These are phyloP conservation scores for Podaxis sp. DNA, from an alignment of 768 basidiomycete genomes.

Conservation along the genomic window DNA sequence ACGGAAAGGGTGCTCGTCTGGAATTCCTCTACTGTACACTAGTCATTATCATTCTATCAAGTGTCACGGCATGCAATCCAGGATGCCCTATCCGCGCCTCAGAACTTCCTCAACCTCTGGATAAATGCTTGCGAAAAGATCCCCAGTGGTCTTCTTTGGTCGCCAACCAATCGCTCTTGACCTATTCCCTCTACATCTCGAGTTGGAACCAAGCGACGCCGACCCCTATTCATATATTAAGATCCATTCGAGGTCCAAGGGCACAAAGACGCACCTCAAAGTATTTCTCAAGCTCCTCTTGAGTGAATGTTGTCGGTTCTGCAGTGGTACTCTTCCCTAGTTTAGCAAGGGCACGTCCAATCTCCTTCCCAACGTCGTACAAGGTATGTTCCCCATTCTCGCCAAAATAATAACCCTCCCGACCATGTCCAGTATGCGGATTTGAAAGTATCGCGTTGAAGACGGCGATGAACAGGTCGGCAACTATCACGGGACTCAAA, in stretches of 20 bases:
- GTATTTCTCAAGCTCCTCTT: conserved; percentile 41
- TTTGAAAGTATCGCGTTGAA: conserved; percentile 32
- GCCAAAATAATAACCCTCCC: conserved; percentile 51
- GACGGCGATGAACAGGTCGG: conserved; percentile 38
- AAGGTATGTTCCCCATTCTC: conserved; percentile 44
- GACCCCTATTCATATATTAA: neutral
- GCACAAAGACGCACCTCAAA: conserved; percentile 16
- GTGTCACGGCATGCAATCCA: neutral
- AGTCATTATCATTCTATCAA: neutral
- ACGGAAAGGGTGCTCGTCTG: neutral
- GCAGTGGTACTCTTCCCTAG: conserved; percentile 30
- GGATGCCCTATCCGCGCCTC: neutral
- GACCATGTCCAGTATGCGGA: conserved; percentile 36
- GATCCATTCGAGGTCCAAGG: neutral
- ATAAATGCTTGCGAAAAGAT: conserved; percentile 46
- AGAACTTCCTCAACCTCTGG: conserved; percentile 32
- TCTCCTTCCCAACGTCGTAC: conserved; percentile 35
- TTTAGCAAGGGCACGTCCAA: conserved; percentile 34
- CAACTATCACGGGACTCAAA: conserved; percentile 27
- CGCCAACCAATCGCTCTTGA: conserved; percentile 47
- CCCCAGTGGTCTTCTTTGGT: conserved; percentile 42
- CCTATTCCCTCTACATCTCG: conserved; percentile 40
- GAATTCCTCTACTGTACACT: neutral
- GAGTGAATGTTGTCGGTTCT: conserved; percentile 43
- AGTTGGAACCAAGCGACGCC: conserved; percentile 27